phyloP scores from a whole-genome alignment of 352 stramenopile genomes.

The Phytopythium sindhum region DNA sequence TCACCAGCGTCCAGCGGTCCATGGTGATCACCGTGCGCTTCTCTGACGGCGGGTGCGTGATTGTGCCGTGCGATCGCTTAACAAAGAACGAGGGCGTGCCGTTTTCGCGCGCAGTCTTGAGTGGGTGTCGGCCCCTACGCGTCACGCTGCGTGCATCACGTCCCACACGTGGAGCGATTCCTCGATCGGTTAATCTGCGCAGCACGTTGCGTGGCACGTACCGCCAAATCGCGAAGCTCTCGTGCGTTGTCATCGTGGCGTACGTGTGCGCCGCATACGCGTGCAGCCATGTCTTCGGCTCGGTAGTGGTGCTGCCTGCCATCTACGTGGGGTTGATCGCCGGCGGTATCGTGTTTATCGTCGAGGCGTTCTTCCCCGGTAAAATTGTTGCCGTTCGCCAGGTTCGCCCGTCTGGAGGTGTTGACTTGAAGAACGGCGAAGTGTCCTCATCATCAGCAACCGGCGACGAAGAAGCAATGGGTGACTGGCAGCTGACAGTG shows the following conservation, averaged over 20 bases:
- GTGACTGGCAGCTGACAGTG: slow-evolving; percentile 64
- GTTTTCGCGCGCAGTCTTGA: slow-evolving; percentile 56
- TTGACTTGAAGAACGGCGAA: not conserved
- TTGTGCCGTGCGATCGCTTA: slow-evolving; percentile 48
- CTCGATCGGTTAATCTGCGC: slow-evolving; percentile 33
- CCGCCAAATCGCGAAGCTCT: slow-evolving; percentile 62
- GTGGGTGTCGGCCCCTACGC: slow-evolving; percentile 46
- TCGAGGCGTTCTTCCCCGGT: slow-evolving; percentile 55
- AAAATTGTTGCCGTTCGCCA: slow-evolving; percentile 42
- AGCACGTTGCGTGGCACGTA: slow-evolving; percentile 56
- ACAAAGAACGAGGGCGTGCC: slow-evolving; percentile 32
- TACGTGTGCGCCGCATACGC: slow-evolving; percentile 45
- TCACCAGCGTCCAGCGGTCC: slow-evolving; percentile 41
- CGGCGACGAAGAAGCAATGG: slow-evolving; percentile 17
- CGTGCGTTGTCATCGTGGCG: slow-evolving; percentile 47
- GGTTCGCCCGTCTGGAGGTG: not conserved
- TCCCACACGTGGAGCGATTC: slow-evolving; percentile 12
- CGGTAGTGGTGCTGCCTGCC: slow-evolving; percentile 47
- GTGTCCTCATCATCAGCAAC: not conserved
- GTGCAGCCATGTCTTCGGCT: slow-evolving; percentile 47
- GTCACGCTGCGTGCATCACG: slow-evolving; percentile 45
- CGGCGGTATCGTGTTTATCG: slow-evolving; percentile 44
- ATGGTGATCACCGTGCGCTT: slow-evolving; percentile 54
- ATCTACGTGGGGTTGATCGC: slow-evolving; percentile 43
- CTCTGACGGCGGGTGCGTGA: slow-evolving; percentile 46